Evolutionary conservation across 805 yeast species (phyloP), one percentile per base, ranked within the genome.

Genomic region (Pichia californica): DNA sequence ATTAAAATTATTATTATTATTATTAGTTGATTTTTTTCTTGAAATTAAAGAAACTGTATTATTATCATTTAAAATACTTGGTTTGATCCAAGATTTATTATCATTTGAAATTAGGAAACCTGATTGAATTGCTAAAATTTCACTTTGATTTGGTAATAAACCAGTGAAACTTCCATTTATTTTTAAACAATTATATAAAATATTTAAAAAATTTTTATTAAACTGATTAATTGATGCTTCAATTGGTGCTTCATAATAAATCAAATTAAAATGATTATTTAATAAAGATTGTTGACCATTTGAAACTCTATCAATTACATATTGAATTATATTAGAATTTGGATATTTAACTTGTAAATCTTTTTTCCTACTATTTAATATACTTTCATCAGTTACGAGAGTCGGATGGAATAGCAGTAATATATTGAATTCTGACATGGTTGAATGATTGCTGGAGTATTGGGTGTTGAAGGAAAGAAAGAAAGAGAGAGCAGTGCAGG

Each of bases 391-490:
- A 0, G 81, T 74, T 11, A 81, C 84, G 38, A 76, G 71, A 7
- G 84, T 81, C 16, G 88, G 88, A 54, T 81, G 88, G 42, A 81
- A 68, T 39, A 81, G 64, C 23, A 81, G 60, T 43, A 80, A 61
- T 18, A 61, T 54, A 23, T 44, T 31, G 11, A 13, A 27, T 14
- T 27, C n/a, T 14, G 47, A 21, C 47, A 42, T 34, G 4, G 14
- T 21, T 31, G n/a, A 7, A 14, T 20, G 25, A 23, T 23, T 23
- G 3, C 9, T 23, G 6, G 25, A 23, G 6, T 23, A 23, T 23
- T 23, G 6, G 25, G 9, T 23, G 25, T 6, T 21, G 23, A 28
- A 35, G 30, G 19, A n/a, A 14, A 35, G 23, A 18, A 23, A 8
- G 16, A n/a, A 21, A 13, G 29, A 18, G 11, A 35, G 29, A 25